Percentiles rank a stretch among this genome's conserved stretches.
These are phyloP conservation scores for Chaetomium globosum DNA, from an alignment of 2,329 filamentous ascomycete species.

Conservation along the genomic window DNA sequence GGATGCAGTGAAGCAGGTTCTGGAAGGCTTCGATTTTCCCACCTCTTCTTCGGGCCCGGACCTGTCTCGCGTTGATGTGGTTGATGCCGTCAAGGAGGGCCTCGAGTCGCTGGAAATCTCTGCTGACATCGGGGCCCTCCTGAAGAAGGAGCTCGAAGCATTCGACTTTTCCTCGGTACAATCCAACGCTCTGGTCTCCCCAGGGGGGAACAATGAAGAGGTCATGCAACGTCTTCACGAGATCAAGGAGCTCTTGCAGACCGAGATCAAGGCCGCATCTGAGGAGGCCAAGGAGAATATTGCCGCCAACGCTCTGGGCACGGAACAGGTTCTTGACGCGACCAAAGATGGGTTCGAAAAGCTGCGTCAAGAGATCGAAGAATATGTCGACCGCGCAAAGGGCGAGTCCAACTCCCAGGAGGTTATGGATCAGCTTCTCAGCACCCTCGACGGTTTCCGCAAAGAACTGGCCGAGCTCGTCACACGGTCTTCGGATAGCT, in stretches of 20 bases:
- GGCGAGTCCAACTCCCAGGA: conserved; percentile 75
- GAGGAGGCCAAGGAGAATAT: conserved; percentile 76
- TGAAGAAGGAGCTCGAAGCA: conserved; percentile 34
- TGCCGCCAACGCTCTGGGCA: conserved; percentile 75
- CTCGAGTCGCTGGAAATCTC: conserved; percentile 23
- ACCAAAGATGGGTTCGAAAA: conserved; percentile 85
- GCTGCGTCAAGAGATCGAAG: conserved; percentile 77
- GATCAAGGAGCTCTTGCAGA: conserved; percentile 62
- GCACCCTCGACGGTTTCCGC: conserved; percentile 67
- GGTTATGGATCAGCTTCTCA: conserved; percentile 69
- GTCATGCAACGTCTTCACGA: conserved; percentile 63
- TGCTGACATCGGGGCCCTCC: conserved; percentile 17
- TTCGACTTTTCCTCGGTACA: conserved; percentile 39
- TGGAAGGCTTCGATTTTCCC: conserved; percentile 41
- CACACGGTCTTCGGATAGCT: conserved; percentile 51
- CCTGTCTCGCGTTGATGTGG: conserved; percentile 32
- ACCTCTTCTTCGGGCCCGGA: conserved; percentile 15
- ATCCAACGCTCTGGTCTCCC: conserved; percentile 44
- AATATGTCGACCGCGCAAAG: conserved; percentile 72
- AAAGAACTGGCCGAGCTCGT: conserved; percentile 69
- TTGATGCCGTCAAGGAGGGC: conserved; percentile 34
- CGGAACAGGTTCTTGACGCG: conserved; percentile 84
- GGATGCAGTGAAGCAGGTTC: conserved; percentile 24
- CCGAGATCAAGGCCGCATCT: conserved; percentile 62
- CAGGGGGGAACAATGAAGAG: conserved; percentile 50